Base-by-base conservation (phyloP, 2,329 filamentous ascomycete genomes). In the Xylaria sp. region DNA sequence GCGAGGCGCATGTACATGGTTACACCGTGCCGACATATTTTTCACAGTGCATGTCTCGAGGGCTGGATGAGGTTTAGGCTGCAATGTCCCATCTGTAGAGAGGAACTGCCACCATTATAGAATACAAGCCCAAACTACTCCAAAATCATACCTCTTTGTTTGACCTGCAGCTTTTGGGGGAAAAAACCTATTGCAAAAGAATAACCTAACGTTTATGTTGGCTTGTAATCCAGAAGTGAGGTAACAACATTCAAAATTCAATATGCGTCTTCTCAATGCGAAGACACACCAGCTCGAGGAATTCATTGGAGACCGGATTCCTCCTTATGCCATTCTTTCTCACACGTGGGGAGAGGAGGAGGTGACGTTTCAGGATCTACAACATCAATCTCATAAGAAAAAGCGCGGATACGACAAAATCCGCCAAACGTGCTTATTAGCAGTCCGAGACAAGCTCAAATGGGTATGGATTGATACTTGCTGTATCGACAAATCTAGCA, bases 31-130 rank as follows among this genome's bases (percentile, higher is more conserved):
- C 85, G 94, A 63, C 96, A 99, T 81, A 94, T 98, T 57, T 99
- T 99, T 78, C 96, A 99, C 78, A 96, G 90, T 65, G 84, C 86
- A 36, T 99, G 96, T 80, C 82, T 99, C 73, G 95, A 98, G 81
- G 94, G 93, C 45, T 98, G 96, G 96, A 96, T 99, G 92, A 87
- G 93, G 77, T 94, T 97, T 78, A 84, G 95, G 66, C 81, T 99
- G 76, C 93, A 97, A 82, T 99, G 96, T 81, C 96, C 96, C 0
- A 97, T 97, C 72, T 98, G 96, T 81, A 87, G 96, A 73, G 94
- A 97, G 82, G 91, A 92, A 67, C 80, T 98, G 75, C 95, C 95
- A 60, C 93, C 94, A 50, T 80, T 97, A 77, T 97, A 85, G 64
- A 65, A 45, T 30, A 9, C n/a, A 60, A 10, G n/a, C n/a, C 39